These are phyloP conservation scores for Glycine latifolia DNA, from an alignment of 306 rosid genomes.

Conservation along the genomic window DNA sequence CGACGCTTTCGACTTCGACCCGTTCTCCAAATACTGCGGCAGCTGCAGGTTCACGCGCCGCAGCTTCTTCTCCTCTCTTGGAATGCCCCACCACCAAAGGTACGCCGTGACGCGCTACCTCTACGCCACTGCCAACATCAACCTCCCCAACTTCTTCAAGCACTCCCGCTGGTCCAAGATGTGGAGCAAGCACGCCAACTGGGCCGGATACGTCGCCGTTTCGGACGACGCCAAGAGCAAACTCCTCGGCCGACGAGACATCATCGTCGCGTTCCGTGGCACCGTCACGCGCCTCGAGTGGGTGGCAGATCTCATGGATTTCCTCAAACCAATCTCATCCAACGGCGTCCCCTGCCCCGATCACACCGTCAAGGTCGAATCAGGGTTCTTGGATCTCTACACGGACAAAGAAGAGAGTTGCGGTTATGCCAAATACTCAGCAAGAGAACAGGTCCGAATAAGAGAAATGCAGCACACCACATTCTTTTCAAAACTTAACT, in stretches of 20 bases:
- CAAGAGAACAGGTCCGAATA: slow-evolving; percentile 60
- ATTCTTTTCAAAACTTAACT: too few species aligned
- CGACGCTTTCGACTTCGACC: slow-evolving; percentile 86
- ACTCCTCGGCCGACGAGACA: slow-evolving; percentile 72
- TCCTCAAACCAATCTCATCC: slow-evolving; percentile 58
- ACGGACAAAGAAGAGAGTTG: slow-evolving; percentile 68
- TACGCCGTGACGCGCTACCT: slow-evolving; percentile 75
- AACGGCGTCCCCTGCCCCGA: slow-evolving; percentile 68
- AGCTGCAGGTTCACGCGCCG: slow-evolving; percentile 65
- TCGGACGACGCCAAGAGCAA: slow-evolving; percentile 58
- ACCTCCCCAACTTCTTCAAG: slow-evolving; percentile 75
- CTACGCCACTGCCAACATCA: slow-evolving; percentile 73
- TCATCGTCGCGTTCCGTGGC: slow-evolving; percentile 78
- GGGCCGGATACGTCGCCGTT: slow-evolving; percentile 91
- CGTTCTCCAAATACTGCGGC: slow-evolving; percentile 83
- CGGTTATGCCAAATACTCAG: slow-evolving; percentile 66
- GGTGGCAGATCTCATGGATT: slow-evolving; percentile 85
- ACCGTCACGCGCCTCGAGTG: slow-evolving; percentile 79
- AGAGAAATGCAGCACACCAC: too few species aligned
- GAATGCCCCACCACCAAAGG: slow-evolving; percentile 42
- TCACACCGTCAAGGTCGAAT: slow-evolving; percentile 63
- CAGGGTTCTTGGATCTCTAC: slow-evolving; percentile 84
- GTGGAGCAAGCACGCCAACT: slow-evolving; percentile 83
- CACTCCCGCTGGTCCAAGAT: slow-evolving; percentile 78
- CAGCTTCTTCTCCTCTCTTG: slow-evolving; percentile 54